Base-by-base conservation (phyloP, 805 yeast genomes). In the Teunomyces tritomae region DNA sequence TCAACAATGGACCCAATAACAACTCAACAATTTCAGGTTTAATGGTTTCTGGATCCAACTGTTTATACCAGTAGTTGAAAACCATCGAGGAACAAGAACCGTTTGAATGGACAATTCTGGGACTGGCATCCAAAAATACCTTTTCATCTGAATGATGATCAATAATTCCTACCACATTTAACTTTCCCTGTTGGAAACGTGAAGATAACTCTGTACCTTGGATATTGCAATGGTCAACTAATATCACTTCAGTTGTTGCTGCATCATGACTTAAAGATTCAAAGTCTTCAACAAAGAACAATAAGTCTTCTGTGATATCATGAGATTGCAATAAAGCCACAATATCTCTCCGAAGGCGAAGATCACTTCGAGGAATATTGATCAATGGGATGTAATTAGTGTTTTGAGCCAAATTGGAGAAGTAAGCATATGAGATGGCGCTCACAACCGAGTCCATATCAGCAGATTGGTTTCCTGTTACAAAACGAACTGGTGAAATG, bases 131-230 rank as follows among this genome's bases (percentile, higher is more conserved):
- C 13, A 54, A 32, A 53, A 72, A 80, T 7, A 67, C 63, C 0
- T 68, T 68, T 52, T 84, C 86, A 57, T 91, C 96, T 13, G 76
- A 85, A 62, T 92, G 99, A 62, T 92, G 99, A 62, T 92, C 99
- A 24, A 94, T 79, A 5, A 94, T 80, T 0, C 83, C 84, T 1
- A 65, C 64, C 0, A 86, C 82, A 4, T 63, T 56, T 5, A 64
- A 43, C 7, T 53, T 49, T 3, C 59, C 54, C 3, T 59, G 46
- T 9, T 69, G 56, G 39, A 62, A 62, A 7, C 58, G 49, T 13
- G 57, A 61, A 10, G 57, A 61, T 45, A 77, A 57, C 27, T 59
- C 73, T 9, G 40, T 35, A 10, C 83, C 87, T 54, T 78, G 90
- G 24, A 84, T 73, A 29, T 71, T 70, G 58, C 92, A 90, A 65